Evolutionary conservation across 148 eudicot species (phyloP), one percentile per base, ranked within the genome.

Genomic region (Heliamphora exappendiculata): DNA sequence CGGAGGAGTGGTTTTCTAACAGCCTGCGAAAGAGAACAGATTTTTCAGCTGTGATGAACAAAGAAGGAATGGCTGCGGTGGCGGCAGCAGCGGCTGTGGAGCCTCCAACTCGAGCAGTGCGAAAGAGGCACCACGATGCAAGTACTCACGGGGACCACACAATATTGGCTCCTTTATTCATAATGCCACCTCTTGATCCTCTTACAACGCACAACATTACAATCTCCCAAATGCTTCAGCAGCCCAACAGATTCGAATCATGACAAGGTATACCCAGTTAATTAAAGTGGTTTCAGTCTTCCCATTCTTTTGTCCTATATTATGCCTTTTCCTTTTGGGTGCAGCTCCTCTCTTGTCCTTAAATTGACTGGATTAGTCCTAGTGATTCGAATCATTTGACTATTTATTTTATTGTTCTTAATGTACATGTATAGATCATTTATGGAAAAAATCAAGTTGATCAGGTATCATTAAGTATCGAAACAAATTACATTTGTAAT

Each of bases 81-180:
- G 34, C 73, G 65, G 22, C 65, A 41, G n/a, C n/a, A n/a, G n/a
- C n/a, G n/a, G n/a, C n/a, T n/a, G n/a, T n/a, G n/a, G 67, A 73
- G 49, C 44, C 75, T 47, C 82, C 70, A 58, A 36, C 39, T 47
- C 72, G 51, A 59, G 70, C 70, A 67, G 53, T 75, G 65, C 71
- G 82, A 22, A 80, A 80, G 73, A 63, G 78, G 64, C 78, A 65
- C 29, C 78, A 75, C 63, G 51, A 34, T n/a, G n/a, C n/a, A 36
- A 45, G n/a, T 5, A 75, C 78, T 24, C 44, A 10, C n/a, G 24
- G 31, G 34, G 66, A 53, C 0, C 54, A 26, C 13, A 66, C 59
- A 41, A 41, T 39, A 36, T 6, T 62, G n/a, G 45, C 49, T 53
- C 77, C 77, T 60, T 34, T 51, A 10, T 9, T 24, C 34, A 64